Conservation (phyloP, 208 protist genomes). For the Leishmania aethiopica region DNA sequence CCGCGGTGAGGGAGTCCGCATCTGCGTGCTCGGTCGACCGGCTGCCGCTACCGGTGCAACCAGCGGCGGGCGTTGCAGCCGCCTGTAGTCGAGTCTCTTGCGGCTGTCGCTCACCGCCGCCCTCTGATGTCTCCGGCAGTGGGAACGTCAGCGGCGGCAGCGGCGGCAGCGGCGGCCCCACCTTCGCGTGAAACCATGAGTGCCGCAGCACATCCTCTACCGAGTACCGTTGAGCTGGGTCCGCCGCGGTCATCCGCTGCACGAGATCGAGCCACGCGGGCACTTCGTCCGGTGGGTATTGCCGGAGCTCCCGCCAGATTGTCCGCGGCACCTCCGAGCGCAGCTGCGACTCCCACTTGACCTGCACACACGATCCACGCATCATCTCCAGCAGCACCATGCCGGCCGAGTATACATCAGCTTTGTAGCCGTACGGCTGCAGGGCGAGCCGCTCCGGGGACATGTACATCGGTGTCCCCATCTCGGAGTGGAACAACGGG, state of each 20-base stretch:
- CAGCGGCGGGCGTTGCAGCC: neutral
- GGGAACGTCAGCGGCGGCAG: slow-evolving; percentile 29
- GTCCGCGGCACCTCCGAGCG: slow-evolving; percentile 33
- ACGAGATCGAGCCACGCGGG: slow-evolving; percentile 64
- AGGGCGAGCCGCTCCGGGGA: slow-evolving; percentile 67
- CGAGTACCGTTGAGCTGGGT: slow-evolving; percentile 55
- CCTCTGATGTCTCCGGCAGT: slow-evolving; percentile 9
- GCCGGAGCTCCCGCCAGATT: slow-evolving; percentile 22
- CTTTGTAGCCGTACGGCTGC: slow-evolving; percentile 67
- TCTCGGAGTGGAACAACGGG: slow-evolving; percentile 57
- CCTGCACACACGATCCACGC: slow-evolving; percentile 46
- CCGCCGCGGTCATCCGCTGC: slow-evolving; percentile 51
- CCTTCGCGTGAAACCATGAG: slow-evolving; percentile 46
- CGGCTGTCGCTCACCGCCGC: neutral
- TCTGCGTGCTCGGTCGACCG: neutral
- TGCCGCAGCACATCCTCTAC: slow-evolving; percentile 68
- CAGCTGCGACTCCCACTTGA: slow-evolving; percentile 38
- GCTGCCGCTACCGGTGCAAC: neutral
- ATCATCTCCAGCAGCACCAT: slow-evolving; percentile 86
- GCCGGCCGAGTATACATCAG: slow-evolving; percentile 79
- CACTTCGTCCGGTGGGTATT: slow-evolving; percentile 18
- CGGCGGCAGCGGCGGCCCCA: slow-evolving; percentile 21
- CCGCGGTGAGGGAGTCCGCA: neutral
- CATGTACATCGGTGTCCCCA: slow-evolving; percentile 76
- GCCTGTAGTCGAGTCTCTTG: neutral